Evolutionary conservation across 139 green algal genomes (phyloP), one percentile per base, ranked within the genome.

Genomic region (Chlorella vulgaris): DNA sequence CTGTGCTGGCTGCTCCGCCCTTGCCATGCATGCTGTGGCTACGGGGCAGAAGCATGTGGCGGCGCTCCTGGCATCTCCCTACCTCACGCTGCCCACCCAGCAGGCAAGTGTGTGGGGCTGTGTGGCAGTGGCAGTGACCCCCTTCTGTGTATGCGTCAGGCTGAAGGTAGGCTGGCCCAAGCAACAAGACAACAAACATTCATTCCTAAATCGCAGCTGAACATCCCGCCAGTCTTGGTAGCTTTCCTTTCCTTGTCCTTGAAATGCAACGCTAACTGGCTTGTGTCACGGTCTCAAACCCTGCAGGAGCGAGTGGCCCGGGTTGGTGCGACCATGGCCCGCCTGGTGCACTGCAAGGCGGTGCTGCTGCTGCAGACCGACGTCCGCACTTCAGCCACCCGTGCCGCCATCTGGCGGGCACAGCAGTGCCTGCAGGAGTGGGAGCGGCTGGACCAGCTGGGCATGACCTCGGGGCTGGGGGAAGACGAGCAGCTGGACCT

Each of bases 351-450:
- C 68, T 78, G 83, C 61, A 88, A 93, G 42, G 88, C 92, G 10
- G 88, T 81, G 58, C 82, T 96, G 80, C 81, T 96, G 84, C 76
- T 94, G 42, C 79, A 88, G 66, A 94, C 89, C 5, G 91, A 94
- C 38, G 88, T 90, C 28, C 81, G 75, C 21, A 73, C 78, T 8
- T 90, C 84, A 28, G 87, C 93, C 21, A 94, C 87, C 7, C 82
- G 85, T 7, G 88, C 87, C 1, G 78, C 79, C 22, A 55, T 95
- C 50, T 90, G 84, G 84, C 87, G 89, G 8, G 89, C 89, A 60
- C 82, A 93, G 82, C 86, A 93, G 63, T 95, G 91, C 71, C 53
- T 87, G 53, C 69, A 84, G 78, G 92, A 96, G 71, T 96, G 92
- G 92, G 79, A 89, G 53, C 71, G 78, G 68, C 74, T 96, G 80